Percentiles rank a stretch among this genome's conserved stretches.
Evolutionary conservation across 2,329 filamentous ascomycete genomes (phyloP).

Genomic region (Diaporthe longicolla): DNA sequence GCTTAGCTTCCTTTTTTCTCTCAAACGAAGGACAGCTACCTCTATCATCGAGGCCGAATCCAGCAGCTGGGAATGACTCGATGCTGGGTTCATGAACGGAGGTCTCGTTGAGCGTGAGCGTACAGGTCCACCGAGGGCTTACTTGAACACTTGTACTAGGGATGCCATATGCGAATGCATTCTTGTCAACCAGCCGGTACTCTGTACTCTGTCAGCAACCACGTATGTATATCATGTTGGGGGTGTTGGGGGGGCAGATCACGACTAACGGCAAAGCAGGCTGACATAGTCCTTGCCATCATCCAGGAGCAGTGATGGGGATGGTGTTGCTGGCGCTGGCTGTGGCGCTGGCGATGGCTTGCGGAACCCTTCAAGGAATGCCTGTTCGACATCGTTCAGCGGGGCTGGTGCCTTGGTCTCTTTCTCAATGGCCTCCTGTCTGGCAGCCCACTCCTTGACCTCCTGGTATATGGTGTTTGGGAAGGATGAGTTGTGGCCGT

Average conservation of each 20-base stretch:
- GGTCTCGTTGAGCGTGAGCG: constrained; percentile 48
- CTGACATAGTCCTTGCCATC: constrained; percentile 57
- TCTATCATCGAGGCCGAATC: constrained; percentile 38
- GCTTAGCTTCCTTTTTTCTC: constrained; percentile 68
- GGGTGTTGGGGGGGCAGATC: too few species aligned
- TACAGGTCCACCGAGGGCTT: constrained; percentile 46
- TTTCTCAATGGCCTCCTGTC: constrained; percentile 56
- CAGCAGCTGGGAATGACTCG: constrained; percentile 25
- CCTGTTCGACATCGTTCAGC: constrained; percentile 55
- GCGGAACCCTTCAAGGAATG: constrained; percentile 55
- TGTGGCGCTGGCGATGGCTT: constrained; percentile 36
- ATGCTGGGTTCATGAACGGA: background rate
- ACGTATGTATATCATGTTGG: too few species aligned
- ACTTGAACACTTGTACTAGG: constrained; percentile 33
- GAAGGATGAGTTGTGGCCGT: background rate
- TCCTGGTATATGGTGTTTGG: constrained; percentile 48
- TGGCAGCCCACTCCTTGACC: constrained; percentile 57
- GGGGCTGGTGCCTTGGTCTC: constrained; percentile 51
- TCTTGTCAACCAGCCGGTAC: too few species aligned
- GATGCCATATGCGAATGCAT: too few species aligned
- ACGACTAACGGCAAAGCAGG: constrained; percentile 53
- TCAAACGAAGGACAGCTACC: constrained; percentile 54
- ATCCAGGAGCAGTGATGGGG: constrained; percentile 45
- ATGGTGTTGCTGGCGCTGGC: constrained; percentile 36
- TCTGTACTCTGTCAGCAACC: constrained; percentile 10